Conservation (phyloP, 1,139 yeast species). For the Candida pseudoviswanathii region DNA sequence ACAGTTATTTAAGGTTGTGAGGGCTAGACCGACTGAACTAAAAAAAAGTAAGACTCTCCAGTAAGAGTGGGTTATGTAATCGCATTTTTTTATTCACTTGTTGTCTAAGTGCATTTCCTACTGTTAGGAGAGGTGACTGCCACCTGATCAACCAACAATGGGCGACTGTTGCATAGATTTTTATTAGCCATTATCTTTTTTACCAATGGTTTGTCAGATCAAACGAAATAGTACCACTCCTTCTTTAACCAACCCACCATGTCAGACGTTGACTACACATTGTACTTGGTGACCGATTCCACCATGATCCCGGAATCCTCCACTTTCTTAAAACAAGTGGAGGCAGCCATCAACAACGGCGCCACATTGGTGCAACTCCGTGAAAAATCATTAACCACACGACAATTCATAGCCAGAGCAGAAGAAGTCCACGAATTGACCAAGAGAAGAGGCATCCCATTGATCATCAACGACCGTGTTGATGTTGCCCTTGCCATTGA, state of each 20-base stretch:
- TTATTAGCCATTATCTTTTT: neutral
- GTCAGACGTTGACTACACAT: conserved; percentile 50
- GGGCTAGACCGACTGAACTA: too few species aligned
- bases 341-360: conserved; percentile 66
- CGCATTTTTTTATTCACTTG: neutral
- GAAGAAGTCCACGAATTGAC: conserved; percentile 62
- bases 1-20: too few species aligned
- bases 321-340: conserved; percentile 62
- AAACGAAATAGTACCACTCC: neutral
- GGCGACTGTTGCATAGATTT: neutral
- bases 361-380: conserved; percentile 83
- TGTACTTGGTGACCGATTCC: conserved; percentile 83
- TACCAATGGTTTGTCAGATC: neutral
- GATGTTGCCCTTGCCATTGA: conserved; percentile 89
- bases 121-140: too few species aligned
- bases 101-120: neutral
- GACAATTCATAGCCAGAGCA: conserved; percentile 68
- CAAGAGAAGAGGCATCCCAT: conserved; percentile 60
- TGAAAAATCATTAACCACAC: conserved; percentile 74
- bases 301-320: conserved; percentile 68
- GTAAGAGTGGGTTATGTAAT: conserved; percentile 1
- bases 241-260: neutral
- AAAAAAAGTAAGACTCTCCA: too few species aligned
- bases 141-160: neutral
- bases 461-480: conserved; percentile 83